Conservation (phyloP, 352 stramenopile genomes). For the Pythium sukuiense region DNA sequence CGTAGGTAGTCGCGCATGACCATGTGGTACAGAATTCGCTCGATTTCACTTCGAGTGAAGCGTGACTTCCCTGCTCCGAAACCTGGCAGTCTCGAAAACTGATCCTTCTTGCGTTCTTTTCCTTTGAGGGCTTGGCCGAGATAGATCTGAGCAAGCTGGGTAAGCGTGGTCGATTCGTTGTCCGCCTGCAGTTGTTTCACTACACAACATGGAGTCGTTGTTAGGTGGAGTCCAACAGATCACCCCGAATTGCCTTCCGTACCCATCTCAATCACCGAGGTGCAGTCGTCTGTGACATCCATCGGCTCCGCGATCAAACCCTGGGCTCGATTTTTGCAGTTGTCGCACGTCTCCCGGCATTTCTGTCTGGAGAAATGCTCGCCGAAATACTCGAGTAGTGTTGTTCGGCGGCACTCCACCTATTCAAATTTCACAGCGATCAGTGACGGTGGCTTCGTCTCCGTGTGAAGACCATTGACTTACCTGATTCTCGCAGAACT, state of each 20-base stretch:
- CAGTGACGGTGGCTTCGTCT: not conserved
- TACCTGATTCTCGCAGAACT: slow-evolving; percentile 88
- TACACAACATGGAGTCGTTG: slow-evolving; percentile 34
- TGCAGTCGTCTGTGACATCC: slow-evolving; percentile 77
- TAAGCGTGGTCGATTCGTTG: slow-evolving; percentile 62
- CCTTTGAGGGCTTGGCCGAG: slow-evolving; percentile 65
- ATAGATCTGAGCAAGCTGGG: slow-evolving; percentile 77
- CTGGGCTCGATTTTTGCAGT: slow-evolving; percentile 80
- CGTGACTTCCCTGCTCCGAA: slow-evolving; percentile 74
- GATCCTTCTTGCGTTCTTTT: slow-evolving; percentile 67
- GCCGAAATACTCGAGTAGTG: slow-evolving; percentile 87
- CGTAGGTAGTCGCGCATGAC: slow-evolving; percentile 81
- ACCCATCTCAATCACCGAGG: slow-evolving; percentile 62
- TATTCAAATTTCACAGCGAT: slow-evolving; percentile 1
- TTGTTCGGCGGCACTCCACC: slow-evolving; percentile 81
- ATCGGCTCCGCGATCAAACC: slow-evolving; percentile 69
- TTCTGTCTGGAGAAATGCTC: slow-evolving; percentile 79
- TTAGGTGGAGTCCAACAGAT: not conserved
- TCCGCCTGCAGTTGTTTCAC: slow-evolving; percentile 52
- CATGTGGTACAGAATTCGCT: slow-evolving; percentile 88
- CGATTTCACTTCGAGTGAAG: slow-evolving; percentile 75
- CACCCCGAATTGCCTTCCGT: not conserved
- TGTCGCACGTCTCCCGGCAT: slow-evolving; percentile 82
- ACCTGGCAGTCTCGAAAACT: slow-evolving; percentile 53
- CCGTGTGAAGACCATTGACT: not conserved